A percentile compares a stretch with the other conserved stretches of the same genome.
phyloP scores from a whole-genome alignment of 2,329 filamentous ascomycete species.

The Beauveria pseudobassiana region DNA sequence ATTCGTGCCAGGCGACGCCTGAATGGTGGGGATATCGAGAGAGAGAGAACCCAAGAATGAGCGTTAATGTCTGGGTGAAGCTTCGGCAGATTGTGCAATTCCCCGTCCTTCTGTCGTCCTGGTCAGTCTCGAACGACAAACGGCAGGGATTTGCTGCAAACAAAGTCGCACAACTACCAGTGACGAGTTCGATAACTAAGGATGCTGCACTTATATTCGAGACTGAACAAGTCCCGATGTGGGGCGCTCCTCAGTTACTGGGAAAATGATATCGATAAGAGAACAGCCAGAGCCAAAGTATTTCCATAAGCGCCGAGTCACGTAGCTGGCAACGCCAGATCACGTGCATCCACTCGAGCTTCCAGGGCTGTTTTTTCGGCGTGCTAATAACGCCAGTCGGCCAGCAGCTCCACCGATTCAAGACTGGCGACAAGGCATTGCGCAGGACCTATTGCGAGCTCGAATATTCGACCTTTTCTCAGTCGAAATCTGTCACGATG shows the following conservation, averaged over 20 bases:
- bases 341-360: constrained; percentile 1
- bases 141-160: not conserved
- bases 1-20: not conserved
- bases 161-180: not conserved
- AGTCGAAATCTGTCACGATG: constrained; percentile 51
- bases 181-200: not conserved
- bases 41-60: not conserved
- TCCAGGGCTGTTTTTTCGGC: constrained; percentile 3
- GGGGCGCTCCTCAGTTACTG: not conserved
- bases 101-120: not conserved
- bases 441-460: constrained; percentile 3
- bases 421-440: constrained; percentile 9
- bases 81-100: not conserved
- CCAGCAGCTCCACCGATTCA: constrained; percentile 12
- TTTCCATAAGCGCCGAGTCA: not conserved
- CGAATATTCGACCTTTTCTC: not conserved
- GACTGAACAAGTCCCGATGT: not conserved
- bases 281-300: not conserved
- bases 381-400: not conserved
- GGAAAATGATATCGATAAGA: not conserved
- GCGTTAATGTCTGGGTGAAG: not conserved
- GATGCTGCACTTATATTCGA: not conserved
- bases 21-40: not conserved
- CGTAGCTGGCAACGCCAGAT: not conserved
- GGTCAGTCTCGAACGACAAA: not conserved